phyloP scores from a whole-genome alignment of 441 rosid species.

The Eutrema salsugineum region DNA sequence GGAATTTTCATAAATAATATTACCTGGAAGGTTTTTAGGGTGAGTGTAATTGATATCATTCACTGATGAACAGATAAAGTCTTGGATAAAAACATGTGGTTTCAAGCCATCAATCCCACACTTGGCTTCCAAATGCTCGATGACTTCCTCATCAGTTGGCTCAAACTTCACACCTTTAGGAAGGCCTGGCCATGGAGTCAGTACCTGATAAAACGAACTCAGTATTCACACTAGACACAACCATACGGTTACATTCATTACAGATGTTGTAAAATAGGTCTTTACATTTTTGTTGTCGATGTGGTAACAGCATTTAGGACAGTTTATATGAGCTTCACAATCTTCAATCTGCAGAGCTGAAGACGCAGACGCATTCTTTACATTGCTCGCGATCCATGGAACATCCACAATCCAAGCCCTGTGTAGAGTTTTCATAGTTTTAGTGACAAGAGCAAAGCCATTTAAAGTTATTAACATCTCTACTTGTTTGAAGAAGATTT shows the following conservation, averaged over 20 bases:
- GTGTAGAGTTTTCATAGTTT: constrained; percentile 13
- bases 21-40: constrained; percentile 85
- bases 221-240: not conserved
- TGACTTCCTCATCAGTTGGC: constrained; percentile 65
- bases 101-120: constrained; percentile 49
- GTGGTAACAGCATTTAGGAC: constrained; percentile 57
- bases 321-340: constrained; percentile 53
- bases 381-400: constrained; percentile 67
- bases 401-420: constrained; percentile 75
- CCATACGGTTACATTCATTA: not conserved
- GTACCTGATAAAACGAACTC: constrained; percentile 35
- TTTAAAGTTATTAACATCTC: not conserved
- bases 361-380: constrained; percentile 43
- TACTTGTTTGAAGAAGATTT: not conserved
- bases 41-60: constrained; percentile 64
- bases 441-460: not conserved
- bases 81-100: constrained; percentile 52
- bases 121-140: constrained; percentile 75
- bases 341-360: constrained; percentile 44
- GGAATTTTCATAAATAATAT: not conserved
- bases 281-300: constrained; percentile 69
- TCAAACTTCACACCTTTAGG: constrained; percentile 86
- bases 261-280: not conserved
- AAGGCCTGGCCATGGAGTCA: constrained; percentile 73
- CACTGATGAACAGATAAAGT: constrained; percentile 56